Percentiles rank a stretch among this genome's conserved stretches.
phyloP scores from a whole-genome alignment of 495 filamentous ascomycete genomes.

The Saxophila tyrrhenica region DNA sequence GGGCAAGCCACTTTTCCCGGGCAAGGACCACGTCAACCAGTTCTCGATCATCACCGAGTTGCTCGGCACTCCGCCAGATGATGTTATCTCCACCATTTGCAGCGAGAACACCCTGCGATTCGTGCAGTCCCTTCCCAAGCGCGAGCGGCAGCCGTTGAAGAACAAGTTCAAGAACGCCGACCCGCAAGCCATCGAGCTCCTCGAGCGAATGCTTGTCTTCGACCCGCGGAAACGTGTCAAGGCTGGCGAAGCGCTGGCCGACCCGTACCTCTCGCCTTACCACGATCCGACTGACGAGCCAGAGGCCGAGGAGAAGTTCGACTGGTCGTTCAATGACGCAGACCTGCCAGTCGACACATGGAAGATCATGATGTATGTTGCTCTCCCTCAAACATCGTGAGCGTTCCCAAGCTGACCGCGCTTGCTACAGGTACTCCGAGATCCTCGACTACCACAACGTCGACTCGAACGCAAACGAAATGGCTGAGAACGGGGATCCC shows the following conservation, averaged over 20 bases:
- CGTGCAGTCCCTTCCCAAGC: slow-evolving; percentile 93
- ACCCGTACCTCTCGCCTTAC: slow-evolving; percentile 91
- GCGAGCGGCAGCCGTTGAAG: slow-evolving; percentile 77
- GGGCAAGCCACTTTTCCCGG: slow-evolving; percentile 95
- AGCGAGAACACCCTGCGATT: slow-evolving; percentile 97
- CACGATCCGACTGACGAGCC: slow-evolving; percentile 96
- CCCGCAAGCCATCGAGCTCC: slow-evolving; percentile 77
- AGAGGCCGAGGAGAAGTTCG: slow-evolving; percentile 92
- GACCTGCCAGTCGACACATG: slow-evolving; percentile 98
- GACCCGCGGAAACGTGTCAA: slow-evolving; percentile 86
- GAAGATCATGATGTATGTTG: slow-evolving; percentile 98
- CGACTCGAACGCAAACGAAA: slow-evolving; percentile 35
- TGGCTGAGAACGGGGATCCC: slow-evolving; percentile 6
- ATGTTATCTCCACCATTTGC: slow-evolving; percentile 96
- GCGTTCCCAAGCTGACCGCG: neutral
- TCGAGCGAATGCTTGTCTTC: slow-evolving; percentile 96
- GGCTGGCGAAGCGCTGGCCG: slow-evolving; percentile 70
- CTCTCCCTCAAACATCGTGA: no score
- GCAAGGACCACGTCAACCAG: slow-evolving; percentile 98
- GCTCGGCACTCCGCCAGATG: slow-evolving; percentile 92
- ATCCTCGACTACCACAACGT: slow-evolving; percentile 99
- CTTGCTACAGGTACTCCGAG: slow-evolving; percentile 77
- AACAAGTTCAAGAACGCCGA: slow-evolving; percentile 96
- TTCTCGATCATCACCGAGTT: slow-evolving; percentile 99
- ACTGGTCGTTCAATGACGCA: slow-evolving; percentile 99